Percentiles rank a stretch among this genome's conserved stretches.
phyloP scores from a whole-genome alignment of 345 rosid species.

The Syzygium aqueum region DNA sequence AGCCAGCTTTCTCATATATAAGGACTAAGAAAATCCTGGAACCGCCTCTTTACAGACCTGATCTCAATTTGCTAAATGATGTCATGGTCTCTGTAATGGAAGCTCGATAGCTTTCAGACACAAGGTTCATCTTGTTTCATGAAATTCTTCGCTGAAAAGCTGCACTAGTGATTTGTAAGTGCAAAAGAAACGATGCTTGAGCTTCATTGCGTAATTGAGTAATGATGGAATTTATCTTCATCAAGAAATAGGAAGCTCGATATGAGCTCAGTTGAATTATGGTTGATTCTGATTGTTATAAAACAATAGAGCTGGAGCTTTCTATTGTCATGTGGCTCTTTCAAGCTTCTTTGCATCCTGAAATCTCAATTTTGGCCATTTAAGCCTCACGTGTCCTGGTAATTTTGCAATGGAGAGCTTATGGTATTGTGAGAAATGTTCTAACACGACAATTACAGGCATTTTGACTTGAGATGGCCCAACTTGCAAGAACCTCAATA shows the following conservation, averaged over 20 bases:
- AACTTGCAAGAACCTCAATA: no score
- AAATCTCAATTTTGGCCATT: neutral
- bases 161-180: neutral
- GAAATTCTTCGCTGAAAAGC: accelerated
- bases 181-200: neutral
- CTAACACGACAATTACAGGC: no score
- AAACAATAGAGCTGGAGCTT: neutral
- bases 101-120: neutral
- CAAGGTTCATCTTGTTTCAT: neutral
- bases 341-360: neutral
- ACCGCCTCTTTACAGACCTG: neutral
- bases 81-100: neutral
- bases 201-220: neutral
- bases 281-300: neutral
- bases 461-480: no score
- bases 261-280: neutral
- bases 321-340: neutral
- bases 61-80: neutral
- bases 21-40: neutral
- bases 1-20: conserved; percentile 8
- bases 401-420: no score
- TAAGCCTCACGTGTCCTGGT: no score
- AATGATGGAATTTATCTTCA: neutral
- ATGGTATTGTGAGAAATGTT: no score
- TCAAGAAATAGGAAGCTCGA: neutral